Conservation (phyloP, 176 grass and related monocot species). For the Tillandsia fasciculata region DNA sequence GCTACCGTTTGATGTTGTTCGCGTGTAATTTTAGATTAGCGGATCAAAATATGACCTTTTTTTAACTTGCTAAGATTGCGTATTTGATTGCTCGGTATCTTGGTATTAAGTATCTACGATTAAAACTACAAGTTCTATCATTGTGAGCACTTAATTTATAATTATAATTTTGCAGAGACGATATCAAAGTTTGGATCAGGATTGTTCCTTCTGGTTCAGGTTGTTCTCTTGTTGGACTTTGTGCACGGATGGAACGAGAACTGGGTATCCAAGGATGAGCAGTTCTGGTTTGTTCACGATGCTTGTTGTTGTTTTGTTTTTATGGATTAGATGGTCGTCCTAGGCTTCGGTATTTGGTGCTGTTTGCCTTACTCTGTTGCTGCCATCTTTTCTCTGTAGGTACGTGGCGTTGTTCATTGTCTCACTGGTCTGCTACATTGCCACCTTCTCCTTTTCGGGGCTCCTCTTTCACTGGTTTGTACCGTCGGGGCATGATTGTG, state of each 20-base stretch:
- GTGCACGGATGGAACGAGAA: constrained; percentile 97
- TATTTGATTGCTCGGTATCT: no score
- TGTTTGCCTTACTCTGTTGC: constrained; percentile 9
- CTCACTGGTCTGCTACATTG: constrained; percentile 82
- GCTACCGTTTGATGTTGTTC: no score
- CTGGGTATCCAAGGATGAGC: constrained; percentile 93
- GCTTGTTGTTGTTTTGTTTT: neutral
- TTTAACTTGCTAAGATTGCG: no score
- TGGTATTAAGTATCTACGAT: no score
- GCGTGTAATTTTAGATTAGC: no score
- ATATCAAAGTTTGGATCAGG: constrained; percentile 97
- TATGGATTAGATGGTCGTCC: neutral
- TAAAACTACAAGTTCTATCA: neutral
- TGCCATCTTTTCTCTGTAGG: constrained; percentile 31
- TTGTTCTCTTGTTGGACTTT: constrained; percentile 91
- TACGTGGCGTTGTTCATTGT: constrained; percentile 87
- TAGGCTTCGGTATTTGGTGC: neutral
- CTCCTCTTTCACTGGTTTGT: constrained; percentile 97
- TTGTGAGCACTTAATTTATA: neutral
- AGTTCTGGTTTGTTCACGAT: constrained; percentile 59
- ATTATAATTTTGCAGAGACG: constrained; percentile 47
- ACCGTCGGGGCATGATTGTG: constrained; percentile 87
- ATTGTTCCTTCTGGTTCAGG: constrained; percentile 93
- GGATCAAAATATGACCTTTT: no score
- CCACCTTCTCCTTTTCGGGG: constrained; percentile 69